A percentile compares a stretch with the other conserved stretches of the same genome.
Conservation (phyloP, 2,329 filamentous ascomycete species). For the Colletotrichum cordylinicola region DNA sequence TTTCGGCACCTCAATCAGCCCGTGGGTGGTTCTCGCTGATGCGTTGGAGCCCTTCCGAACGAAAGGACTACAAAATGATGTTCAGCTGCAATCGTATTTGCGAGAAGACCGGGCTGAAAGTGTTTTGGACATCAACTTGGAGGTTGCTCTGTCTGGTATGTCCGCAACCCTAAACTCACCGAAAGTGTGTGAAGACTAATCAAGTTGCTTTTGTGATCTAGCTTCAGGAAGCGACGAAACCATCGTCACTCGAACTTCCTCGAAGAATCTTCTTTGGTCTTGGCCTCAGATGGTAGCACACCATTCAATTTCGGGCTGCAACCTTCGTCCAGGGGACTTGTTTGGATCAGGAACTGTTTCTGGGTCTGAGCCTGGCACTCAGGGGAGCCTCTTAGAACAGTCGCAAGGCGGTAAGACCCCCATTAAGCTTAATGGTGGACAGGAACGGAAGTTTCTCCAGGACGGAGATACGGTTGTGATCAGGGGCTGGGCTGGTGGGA, state of each 20-base stretch:
- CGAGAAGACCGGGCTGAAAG: slow-evolving; percentile 54
- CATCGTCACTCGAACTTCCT: slow-evolving; percentile 37
- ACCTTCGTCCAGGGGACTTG: slow-evolving; percentile 75
- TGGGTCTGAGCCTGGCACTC: slow-evolving; percentile 66
- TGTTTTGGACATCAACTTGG: slow-evolving; percentile 41
- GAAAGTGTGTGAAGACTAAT: not conserved
- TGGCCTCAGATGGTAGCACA: slow-evolving; percentile 87
- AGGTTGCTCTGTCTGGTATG: slow-evolving; percentile 43
- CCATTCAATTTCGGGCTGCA: slow-evolving; percentile 79
- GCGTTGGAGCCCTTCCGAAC: slow-evolving; percentile 46
- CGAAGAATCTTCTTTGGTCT: slow-evolving; percentile 71
- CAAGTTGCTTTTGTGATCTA: not conserved
- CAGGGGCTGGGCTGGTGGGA: slow-evolving; percentile 68
- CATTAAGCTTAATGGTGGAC: slow-evolving; percentile 66
- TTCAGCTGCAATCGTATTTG: slow-evolving; percentile 47
- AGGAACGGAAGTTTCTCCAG: slow-evolving; percentile 73
- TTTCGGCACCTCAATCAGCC: slow-evolving; percentile 63
- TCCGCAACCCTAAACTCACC: not conserved
- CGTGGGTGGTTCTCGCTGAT: slow-evolving; percentile 67
- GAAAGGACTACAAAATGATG: slow-evolving; percentile 34
- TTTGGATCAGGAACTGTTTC: slow-evolving; percentile 79
- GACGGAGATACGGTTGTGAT: slow-evolving; percentile 76
- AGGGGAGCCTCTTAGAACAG: slow-evolving; percentile 76
- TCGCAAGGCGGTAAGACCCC: slow-evolving; percentile 71
- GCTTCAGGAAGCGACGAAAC: slow-evolving; percentile 35